These are phyloP conservation scores for Osmanthus fragrans DNA, from an alignment of 257 asterid species.

Conservation along the genomic window DNA sequence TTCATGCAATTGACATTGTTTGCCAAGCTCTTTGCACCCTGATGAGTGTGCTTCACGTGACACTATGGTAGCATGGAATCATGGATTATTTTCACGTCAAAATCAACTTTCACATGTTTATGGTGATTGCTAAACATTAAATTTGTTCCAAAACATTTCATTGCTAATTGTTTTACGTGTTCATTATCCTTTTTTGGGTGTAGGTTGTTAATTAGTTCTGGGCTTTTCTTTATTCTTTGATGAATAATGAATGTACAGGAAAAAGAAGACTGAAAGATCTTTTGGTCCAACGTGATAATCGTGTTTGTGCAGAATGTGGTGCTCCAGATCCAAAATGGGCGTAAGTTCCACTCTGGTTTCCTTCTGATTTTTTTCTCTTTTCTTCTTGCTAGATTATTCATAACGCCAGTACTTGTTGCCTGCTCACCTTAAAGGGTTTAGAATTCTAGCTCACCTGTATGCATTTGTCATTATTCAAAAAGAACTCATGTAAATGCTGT, in stretches of 20 bases:
- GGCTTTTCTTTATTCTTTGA: slow-evolving; percentile 1
- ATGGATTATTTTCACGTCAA: slow-evolving; percentile 4
- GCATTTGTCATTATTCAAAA: not conserved
- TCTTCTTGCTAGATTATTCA: too few species aligned
- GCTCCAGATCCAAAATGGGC: too few species aligned
- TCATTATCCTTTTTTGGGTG: slow-evolving; percentile 16
- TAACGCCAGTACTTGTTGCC: too few species aligned
- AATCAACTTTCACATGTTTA: not conserved
- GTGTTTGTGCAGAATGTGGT: too few species aligned
- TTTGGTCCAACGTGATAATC: slow-evolving; percentile 61
- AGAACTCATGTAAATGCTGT: too few species aligned
- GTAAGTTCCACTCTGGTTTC: too few species aligned
- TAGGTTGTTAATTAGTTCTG: slow-evolving; percentile 9
- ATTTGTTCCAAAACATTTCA: slow-evolving; percentile 4
- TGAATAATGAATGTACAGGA: slow-evolving; percentile 44
- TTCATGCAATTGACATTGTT: not conserved
- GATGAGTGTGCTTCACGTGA: not conserved
- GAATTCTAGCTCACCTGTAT: not conserved
- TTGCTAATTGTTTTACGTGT: not conserved
- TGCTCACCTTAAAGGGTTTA: too few species aligned
- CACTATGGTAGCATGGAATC: not conserved
- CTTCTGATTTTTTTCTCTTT: too few species aligned
- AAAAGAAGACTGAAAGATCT: slow-evolving; percentile 81
- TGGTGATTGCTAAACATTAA: not conserved
- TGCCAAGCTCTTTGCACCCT: not conserved